phyloP scores from a whole-genome alignment of 2,329 filamentous ascomycete species.

The Sclerotinia trifoliorum region DNA sequence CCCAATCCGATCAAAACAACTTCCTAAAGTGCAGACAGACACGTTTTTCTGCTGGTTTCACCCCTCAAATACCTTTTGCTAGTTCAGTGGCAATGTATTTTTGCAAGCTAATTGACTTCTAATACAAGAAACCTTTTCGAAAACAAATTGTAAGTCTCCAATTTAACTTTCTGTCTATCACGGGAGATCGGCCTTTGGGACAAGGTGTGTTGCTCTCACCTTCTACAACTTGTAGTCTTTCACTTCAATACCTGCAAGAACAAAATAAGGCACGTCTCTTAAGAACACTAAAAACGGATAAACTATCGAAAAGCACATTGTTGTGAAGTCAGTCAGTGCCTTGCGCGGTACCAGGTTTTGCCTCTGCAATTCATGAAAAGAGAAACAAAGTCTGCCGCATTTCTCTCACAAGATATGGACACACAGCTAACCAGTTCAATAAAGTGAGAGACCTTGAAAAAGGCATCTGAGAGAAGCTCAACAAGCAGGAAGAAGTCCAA shows the following conservation, averaged over 20 bases:
- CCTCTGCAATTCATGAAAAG: not conserved
- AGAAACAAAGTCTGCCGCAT: not conserved
- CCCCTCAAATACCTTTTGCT: not conserved
- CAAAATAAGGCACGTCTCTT: not conserved
- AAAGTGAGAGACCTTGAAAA: not conserved
- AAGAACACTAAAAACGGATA: not conserved
- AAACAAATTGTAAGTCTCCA: not conserved
- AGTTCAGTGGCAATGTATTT: not conserved
- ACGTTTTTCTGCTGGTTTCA: not conserved
- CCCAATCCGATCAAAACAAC: not conserved
- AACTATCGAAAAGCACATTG: not conserved
- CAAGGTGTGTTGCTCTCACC: not conserved
- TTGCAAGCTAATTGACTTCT: not conserved
- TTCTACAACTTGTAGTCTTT: not conserved
- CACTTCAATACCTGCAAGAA: constrained; percentile 4
- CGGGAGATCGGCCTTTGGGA: not conserved
- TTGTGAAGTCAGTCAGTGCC: not conserved
- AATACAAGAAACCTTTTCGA: not conserved
- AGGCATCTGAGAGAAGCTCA: not conserved
- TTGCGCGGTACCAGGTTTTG: not conserved
- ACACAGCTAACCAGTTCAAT: not conserved
- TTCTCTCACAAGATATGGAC: not conserved
- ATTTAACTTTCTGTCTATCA: not conserved
- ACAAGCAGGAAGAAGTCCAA: not conserved
- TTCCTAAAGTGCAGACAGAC: not conserved